Conservation (phyloP, 2,329 filamentous ascomycete species). For the Biscogniauxia marginata region DNA sequence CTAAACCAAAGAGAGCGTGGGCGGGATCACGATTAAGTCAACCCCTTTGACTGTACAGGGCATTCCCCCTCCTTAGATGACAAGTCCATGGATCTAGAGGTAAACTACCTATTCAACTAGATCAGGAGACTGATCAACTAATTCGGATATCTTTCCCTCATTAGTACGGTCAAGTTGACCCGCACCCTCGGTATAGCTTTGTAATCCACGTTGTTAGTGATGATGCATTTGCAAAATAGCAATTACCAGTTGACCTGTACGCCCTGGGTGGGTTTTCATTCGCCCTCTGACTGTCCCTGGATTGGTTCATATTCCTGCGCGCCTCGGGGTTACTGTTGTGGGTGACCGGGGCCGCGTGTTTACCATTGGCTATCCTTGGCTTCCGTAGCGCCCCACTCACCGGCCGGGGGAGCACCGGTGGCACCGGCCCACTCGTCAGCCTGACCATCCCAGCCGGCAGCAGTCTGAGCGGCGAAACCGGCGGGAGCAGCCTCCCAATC, state of each 20-base stretch:
- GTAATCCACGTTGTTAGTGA: constrained; percentile 19
- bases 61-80: constrained; percentile 75
- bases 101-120: constrained; percentile 23
- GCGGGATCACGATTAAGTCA: constrained; percentile 86
- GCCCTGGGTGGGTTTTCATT: constrained; percentile 6
- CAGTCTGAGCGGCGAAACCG: constrained; percentile 61
- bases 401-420: constrained; percentile 62
- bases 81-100: constrained; percentile 16
- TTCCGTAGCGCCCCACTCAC: constrained; percentile 66
- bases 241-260: constrained; percentile 17
- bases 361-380: constrained; percentile 40
- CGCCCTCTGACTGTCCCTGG: constrained; percentile 39
- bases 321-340: constrained; percentile 4
- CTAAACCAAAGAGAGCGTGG: constrained; percentile 22
- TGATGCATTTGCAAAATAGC: constrained; percentile 12
- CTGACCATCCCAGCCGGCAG: constrained; percentile 57
- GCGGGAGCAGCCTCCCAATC: constrained; percentile 86
- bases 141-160: constrained; percentile 98
- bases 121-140: constrained; percentile 32
- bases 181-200: constrained; percentile 37
- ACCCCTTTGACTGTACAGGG: constrained; percentile 88
- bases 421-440: constrained; percentile 59
- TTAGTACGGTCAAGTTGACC: constrained; percentile 76
- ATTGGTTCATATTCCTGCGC: not conserved
- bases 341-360: constrained; percentile 3